Conservation (phyloP, 805 yeast genomes). For the Candida namnaoensis region DNA sequence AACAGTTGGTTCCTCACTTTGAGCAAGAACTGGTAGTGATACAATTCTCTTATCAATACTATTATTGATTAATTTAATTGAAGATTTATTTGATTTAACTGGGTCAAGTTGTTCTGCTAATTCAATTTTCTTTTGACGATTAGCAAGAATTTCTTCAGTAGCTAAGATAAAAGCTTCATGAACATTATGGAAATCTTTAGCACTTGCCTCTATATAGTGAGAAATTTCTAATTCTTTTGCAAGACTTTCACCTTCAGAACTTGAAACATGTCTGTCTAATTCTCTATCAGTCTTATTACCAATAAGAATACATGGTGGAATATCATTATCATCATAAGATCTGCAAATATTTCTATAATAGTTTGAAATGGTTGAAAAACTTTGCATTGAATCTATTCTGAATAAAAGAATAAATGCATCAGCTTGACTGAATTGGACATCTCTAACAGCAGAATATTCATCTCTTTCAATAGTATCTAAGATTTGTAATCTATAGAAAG, state of each 20-base stretch:
- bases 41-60: no score
- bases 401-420: conserved; percentile 14
- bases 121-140: no score
- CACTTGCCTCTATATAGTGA: conserved; percentile 11
- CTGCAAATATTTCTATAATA: conserved; percentile 11
- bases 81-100: no score
- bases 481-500: conserved; percentile 43
- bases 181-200: conserved; percentile 9
- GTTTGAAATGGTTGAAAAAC: conserved; percentile 5
- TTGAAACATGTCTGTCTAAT: conserved; percentile 5
- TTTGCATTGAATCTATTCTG: conserved; percentile 7
- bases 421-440: conserved; percentile 22
- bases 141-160: no score
- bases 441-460: conserved; percentile 65
- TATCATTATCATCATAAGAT: conserved; percentile 1
- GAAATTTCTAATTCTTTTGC: conserved; percentile 7
- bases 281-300: conserved; percentile 10
- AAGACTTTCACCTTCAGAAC: conserved; percentile 8
- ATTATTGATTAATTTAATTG: no score
- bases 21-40: no score
- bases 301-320: conserved; percentile 13
- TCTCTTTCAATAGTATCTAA: conserved; percentile 79
- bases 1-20: no score
- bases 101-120: no score
- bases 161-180: conserved; percentile 9